Conservation (phyloP, 2,329 filamentous ascomycete genomes). For the Aspergillus unguis region DNA sequence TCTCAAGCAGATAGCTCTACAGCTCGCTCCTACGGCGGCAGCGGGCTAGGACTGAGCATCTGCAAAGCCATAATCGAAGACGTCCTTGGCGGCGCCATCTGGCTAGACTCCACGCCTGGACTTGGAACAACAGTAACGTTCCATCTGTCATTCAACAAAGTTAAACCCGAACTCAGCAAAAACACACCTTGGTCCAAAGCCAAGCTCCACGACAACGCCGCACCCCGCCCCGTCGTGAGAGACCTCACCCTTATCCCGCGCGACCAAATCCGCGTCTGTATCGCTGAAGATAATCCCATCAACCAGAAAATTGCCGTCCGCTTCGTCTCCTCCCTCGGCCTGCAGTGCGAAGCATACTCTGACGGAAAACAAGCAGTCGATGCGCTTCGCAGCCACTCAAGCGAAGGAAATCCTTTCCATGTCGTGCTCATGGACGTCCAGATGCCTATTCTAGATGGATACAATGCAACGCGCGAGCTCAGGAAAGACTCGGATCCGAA, state of each 20-base stretch:
- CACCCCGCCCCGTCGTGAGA: slow-evolving; percentile 48
- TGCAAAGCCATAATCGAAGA: slow-evolving; percentile 93
- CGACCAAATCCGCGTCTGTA: slow-evolving; percentile 79
- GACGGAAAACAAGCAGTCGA: slow-evolving; percentile 87
- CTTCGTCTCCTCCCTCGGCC: slow-evolving; percentile 81
- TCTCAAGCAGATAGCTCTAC: slow-evolving; percentile 90
- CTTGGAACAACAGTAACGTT: slow-evolving; percentile 66
- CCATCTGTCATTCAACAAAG: slow-evolving; percentile 80
- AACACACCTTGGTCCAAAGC: slow-evolving; percentile 56
- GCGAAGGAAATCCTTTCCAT: slow-evolving; percentile 74
- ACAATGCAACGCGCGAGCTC: slow-evolving; percentile 82
- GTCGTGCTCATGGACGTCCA: slow-evolving; percentile 94
- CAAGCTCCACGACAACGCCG: slow-evolving; percentile 40
- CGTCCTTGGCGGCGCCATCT: slow-evolving; percentile 83
- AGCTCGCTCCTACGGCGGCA: slow-evolving; percentile 85
- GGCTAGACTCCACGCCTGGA: slow-evolving; percentile 72
- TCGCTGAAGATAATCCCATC: slow-evolving; percentile 92
- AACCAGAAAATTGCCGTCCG: slow-evolving; percentile 93
- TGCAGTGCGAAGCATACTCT: slow-evolving; percentile 82
- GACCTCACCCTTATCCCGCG: slow-evolving; percentile 72
- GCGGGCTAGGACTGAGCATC: slow-evolving; percentile 85
- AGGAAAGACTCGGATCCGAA: slow-evolving; percentile 71
- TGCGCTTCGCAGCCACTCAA: slow-evolving; percentile 70
- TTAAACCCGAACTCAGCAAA: slow-evolving; percentile 52
- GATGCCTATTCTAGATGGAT: slow-evolving; percentile 91